A percentile compares a stretch with the other conserved stretches of the same genome.
Evolutionary conservation across 768 basidiomycete genomes (phyloP).

Genomic region (Chalciporus chontae): DNA sequence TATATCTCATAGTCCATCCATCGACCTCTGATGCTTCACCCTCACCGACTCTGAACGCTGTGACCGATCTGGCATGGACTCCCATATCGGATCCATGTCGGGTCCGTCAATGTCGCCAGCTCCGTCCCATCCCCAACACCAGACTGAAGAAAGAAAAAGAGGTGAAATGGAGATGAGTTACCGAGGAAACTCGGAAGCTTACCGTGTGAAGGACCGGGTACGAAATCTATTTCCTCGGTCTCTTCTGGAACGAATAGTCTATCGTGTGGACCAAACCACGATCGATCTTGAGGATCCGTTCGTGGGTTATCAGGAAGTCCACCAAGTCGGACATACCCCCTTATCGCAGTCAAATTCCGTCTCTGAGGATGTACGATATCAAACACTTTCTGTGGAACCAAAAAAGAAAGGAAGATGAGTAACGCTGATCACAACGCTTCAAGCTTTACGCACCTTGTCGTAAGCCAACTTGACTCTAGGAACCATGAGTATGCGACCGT

Average conservation of each 20-base stretch:
- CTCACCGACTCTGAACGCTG: conserved; percentile 53
- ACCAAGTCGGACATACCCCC: conserved; percentile 92
- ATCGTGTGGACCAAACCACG: conserved; percentile 98
- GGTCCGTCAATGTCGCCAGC: conserved; percentile 97
- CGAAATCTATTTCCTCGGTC: conserved; percentile 69
- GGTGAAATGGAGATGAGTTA: background rate
- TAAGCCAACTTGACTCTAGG: conserved; percentile 96
- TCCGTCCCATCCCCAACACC: conserved; percentile 99
- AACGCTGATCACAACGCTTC: background rate
- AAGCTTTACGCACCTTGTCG: conserved; percentile 59
- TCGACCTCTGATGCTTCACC: conserved; percentile 64
- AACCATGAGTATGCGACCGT: conserved; percentile 97
- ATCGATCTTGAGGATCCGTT: conserved; percentile 95
- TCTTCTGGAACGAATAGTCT: conserved; percentile 90
- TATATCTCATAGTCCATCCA: conserved; percentile 21
- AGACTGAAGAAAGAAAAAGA: conserved; percentile 55
- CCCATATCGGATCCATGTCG: conserved; percentile 98
- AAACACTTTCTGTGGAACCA: conserved; percentile 71
- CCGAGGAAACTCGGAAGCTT: background rate
- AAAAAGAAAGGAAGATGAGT: background rate
- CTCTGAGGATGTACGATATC: conserved; percentile 91
- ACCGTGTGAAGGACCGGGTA: conserved; percentile 85
- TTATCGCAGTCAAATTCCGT: conserved; percentile 91
- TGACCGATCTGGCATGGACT: conserved; percentile 68
- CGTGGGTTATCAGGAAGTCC: conserved; percentile 94